These are phyloP conservation scores for Rhizopus stolonifer DNA, from an alignment of 371 early-diverging fungal species.

Conservation along the genomic window DNA sequence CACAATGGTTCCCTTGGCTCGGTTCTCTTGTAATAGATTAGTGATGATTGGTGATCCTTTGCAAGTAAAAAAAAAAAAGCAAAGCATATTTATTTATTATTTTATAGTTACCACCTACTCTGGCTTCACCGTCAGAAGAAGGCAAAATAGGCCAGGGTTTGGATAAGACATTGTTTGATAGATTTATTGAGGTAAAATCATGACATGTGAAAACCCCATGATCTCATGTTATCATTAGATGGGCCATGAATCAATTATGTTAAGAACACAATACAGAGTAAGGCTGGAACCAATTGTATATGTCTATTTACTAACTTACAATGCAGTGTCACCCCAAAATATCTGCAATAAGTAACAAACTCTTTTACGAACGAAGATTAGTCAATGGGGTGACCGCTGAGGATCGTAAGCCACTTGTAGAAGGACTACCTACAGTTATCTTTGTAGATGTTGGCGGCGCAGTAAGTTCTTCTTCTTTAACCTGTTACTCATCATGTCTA, in stretches of 20 bases:
- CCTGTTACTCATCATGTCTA: too few relatives aligned
- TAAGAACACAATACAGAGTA: slow-evolving; percentile 87
- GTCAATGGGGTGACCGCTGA: slow-evolving; percentile 52
- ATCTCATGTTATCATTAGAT: too few relatives aligned
- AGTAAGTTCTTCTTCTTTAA: slow-evolving; percentile 15
- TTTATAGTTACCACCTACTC: slow-evolving; percentile 89
- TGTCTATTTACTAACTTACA: neutral
- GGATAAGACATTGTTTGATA: slow-evolving; percentile 85
- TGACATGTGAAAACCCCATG: too few relatives aligned
- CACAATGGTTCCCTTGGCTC: slow-evolving; percentile 76
- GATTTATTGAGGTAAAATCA: slow-evolving; percentile 57
- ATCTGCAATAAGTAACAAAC: slow-evolving; percentile 67
- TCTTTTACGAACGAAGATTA: slow-evolving; percentile 77
- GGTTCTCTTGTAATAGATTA: slow-evolving; percentile 61
- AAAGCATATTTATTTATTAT: too few relatives aligned
- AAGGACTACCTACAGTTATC: slow-evolving; percentile 61
- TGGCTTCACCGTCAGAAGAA: slow-evolving; percentile 52
- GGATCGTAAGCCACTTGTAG: slow-evolving; percentile 57
- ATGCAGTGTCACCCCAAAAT: slow-evolving; percentile 82
- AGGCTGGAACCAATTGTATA: slow-evolving; percentile 6
- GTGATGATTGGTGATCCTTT: slow-evolving; percentile 93
- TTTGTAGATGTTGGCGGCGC: slow-evolving; percentile 67
- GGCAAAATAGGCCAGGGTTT: slow-evolving; percentile 60
- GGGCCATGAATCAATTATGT: slow-evolving; percentile 52
- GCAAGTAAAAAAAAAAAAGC: slow-evolving; percentile 29